These are phyloP conservation scores for Nissolia schottii DNA, from an alignment of 306 rosid species.

Conservation along the genomic window DNA sequence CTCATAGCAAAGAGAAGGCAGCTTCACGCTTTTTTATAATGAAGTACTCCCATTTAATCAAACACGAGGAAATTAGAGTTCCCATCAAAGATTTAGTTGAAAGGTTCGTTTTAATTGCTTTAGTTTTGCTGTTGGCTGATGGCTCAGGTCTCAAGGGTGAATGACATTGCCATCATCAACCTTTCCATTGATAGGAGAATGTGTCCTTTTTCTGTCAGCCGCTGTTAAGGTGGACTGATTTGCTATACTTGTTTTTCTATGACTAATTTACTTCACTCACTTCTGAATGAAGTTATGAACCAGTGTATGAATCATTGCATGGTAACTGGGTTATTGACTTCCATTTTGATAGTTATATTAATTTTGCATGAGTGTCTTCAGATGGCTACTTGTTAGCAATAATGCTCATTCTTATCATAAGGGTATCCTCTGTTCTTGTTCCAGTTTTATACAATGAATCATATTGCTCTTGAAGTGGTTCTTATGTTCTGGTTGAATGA, in stretches of 20 bases:
- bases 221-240: not conserved
- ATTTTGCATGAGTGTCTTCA: not conserved
- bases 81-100: constrained; percentile 51
- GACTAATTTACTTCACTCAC: not conserved
- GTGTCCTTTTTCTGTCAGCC: not conserved
- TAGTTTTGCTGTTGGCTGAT: not conserved
- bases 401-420: constrained; percentile 11
- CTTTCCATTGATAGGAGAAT: not conserved
- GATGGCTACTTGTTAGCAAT: constrained; percentile 17
- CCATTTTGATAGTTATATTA: not conserved
- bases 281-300: not conserved
- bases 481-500: constrained; percentile 15
- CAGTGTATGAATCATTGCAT: constrained; percentile 3
- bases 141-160: constrained; percentile 13
- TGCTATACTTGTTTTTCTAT: not conserved
- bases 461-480: not conserved
- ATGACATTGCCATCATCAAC: not conserved
- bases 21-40: constrained; percentile 58
- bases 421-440: not conserved
- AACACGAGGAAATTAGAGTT: constrained; percentile 26
- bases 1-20: constrained; percentile 60
- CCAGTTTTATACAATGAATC: not conserved
- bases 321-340: not conserved
- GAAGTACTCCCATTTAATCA: constrained; percentile 39
- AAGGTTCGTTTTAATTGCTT: constrained; percentile 44